Evolutionary conservation across 2,329 filamentous ascomycete genomes (phyloP), one percentile per base, ranked within the genome.

Genomic region (Aspergillus felis): DNA sequence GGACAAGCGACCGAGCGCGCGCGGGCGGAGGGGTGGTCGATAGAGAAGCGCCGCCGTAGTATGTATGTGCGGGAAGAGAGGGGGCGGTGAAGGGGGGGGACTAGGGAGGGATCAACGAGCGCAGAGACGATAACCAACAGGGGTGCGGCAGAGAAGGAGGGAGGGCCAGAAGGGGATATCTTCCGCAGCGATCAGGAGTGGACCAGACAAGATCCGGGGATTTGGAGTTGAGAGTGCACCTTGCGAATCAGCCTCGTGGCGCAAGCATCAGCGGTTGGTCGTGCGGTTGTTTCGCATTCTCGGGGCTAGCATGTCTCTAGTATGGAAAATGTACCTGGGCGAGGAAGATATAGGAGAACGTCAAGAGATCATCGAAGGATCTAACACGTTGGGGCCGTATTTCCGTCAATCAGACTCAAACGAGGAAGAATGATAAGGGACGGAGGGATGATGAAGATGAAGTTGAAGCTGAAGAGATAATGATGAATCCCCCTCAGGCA

Each of bases 181-280:
- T 64, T 66, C 65, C 60, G 63, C 57, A 38, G 38, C 44, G 29
- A 44, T 32, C 22, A 51, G 52, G 22, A 50, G 29, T 47, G 24
- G 50, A 51, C 25, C 24, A 28, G 29, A 41, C 42, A 49, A 50
- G n/a, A 29, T 12, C 47, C 20, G 53, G 27, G 22, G 38, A 49
- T 25, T 9, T 29, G 28, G 28, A 29, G 10, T 14, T 12, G 47
- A n/a, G 49, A 62, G 55, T 59, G 58, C 56, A 60, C 60, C 59
- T 61, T 63, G 64, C 61, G 58, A 66, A 59, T 66, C 64, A 64
- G 64, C 63, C 64, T 66, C 55, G 64, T 57, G 58, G 56, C 53
- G 53, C 41, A 42, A 38, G 46, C 44, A 52, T 49, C 47, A 41
- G 52, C 38, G 35, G 50, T 49, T 28, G 49, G 53, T 56, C 57